Base-by-base conservation (phyloP, 768 basidiomycete genomes). In the Rossbeevera mucosa region DNA sequence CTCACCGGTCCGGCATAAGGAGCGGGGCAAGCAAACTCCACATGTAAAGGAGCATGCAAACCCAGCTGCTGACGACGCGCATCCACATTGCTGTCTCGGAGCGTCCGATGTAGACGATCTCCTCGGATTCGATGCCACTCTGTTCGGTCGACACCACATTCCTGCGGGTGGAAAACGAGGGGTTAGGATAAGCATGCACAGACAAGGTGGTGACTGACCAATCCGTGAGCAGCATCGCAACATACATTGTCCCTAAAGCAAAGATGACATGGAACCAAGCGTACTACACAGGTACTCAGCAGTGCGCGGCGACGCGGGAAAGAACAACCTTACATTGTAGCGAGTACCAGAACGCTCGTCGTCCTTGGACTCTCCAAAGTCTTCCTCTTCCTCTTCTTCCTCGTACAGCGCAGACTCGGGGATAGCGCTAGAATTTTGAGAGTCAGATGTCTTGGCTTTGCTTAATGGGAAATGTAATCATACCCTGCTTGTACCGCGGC, bases 31-130 rank as follows among this genome's bases (percentile, higher is more conserved):
- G 61, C 28, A 95, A 71, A 60, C 88, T 93, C 92, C 91, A 94
- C 26, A 80, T 81, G 63, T 91, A 95, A 54, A 93, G 70, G 38
- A 85, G 51, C 71, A 92, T 86, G 68, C 92, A 97, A 22, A 95
- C 79, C 95, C 95, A 99, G 57, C 90, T 90, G 26, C 91, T 94
- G 43, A 98, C 89, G 28, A 98, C 81, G 4, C 96, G 78, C 91
- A 97, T 97, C 96, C 96, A 99, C 95, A 99, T 98, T 3, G 96
- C 94, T 8, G 89, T 86, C 66, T 94, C 91, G 5, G 92, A 94
- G 31, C 94, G 84, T 16, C 96, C 96, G 44, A 98, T 98, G 68
- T 92, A 91, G 33, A 97, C 86, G 55, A 88, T 82, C 40, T 80
- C 73, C 50, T 81, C 76, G n/a, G 82, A 78, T 54, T 82, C 77